phyloP scores from a whole-genome alignment of 805 yeast species.

The Wickerhamiella sergipiensis region DNA sequence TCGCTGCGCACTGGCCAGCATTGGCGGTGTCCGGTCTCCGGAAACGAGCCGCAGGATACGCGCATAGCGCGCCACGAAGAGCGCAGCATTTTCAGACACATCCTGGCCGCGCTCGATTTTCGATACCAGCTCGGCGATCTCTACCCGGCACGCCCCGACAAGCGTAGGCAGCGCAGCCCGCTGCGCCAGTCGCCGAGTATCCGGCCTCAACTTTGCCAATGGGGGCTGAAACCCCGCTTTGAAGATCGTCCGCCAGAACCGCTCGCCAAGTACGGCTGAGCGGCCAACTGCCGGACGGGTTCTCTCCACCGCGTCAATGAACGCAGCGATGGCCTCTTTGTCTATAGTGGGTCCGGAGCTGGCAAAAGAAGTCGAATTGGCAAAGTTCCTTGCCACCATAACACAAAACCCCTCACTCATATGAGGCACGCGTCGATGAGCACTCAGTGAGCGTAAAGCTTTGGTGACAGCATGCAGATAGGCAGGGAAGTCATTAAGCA shows the following conservation, averaged over 20 bases:
- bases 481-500: neutral
- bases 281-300: neutral
- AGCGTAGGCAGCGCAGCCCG: neutral
- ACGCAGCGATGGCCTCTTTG: neutral
- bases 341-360: too few species aligned
- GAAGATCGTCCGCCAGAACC: neutral
- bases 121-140: neutral
- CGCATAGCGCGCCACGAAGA: neutral
- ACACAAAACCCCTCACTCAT: neutral
- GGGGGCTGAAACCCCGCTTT: neutral
- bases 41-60: neutral
- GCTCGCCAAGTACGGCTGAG: neutral
- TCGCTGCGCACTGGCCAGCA: neutral
- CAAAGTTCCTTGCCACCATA: neutral
- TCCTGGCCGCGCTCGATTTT: neutral
- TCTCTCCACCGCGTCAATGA: neutral
- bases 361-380: too few species aligned
- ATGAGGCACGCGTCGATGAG: neutral
- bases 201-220: neutral
- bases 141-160: neutral
- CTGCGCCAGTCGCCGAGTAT: neutral
- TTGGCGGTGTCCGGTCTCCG: neutral
- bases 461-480: neutral
- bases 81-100: neutral
- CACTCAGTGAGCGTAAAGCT: neutral